Evolutionary conservation across 495 filamentous ascomycete species (phyloP), one percentile per base, ranked within the genome.

Genomic region (Penicillium paxilli): DNA sequence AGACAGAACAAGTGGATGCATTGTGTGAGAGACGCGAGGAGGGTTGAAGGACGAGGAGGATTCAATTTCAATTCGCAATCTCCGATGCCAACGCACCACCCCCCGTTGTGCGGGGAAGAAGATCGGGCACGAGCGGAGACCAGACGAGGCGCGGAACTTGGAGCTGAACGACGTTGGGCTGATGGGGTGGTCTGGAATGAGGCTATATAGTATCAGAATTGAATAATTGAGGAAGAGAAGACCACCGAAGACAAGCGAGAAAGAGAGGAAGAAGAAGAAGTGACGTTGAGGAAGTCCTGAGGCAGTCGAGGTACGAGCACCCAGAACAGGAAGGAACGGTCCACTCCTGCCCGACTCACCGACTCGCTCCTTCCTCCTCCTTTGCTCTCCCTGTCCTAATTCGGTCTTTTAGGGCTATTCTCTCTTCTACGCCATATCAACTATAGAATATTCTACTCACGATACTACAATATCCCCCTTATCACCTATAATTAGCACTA

Each of bases 11-110:
- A 38, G 14, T 38, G 42, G 62, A 66, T 63, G 65, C 73, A 76
- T 76, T 45, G 67, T 76, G 73, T 58, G 54, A 17, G 19, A 32
- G 44, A 28, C 17, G 41, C 35, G 35, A 38, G 35, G 35, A 16
- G 33, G n/a, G n/a, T 14, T 14, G 26, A 30, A 28, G 12, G 35
- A 26, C 21, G 44, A 19, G 41, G 12, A 37, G 25, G 37, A 42
- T 40, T n/a, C 32, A 53, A 16, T 38, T 45, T 45, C 40, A 37
- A 21, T 19, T 16, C 19, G 40, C 40, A 42, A 42, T 42, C 12
- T 22, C 40, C 21, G 35, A 38, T 53, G 59, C 63, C 66, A 62
- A 59, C 59, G 52, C 47, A 57, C 57, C 26, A 57, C 57, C 26
- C 57, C 26, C 35, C 11, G 44, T 24, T 42, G 19, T 44, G 54